Evolutionary conservation across 192 early-diverging fungal species (phyloP), one percentile per base, ranked within the genome.

Genomic region (Coemansia sp.): DNA sequence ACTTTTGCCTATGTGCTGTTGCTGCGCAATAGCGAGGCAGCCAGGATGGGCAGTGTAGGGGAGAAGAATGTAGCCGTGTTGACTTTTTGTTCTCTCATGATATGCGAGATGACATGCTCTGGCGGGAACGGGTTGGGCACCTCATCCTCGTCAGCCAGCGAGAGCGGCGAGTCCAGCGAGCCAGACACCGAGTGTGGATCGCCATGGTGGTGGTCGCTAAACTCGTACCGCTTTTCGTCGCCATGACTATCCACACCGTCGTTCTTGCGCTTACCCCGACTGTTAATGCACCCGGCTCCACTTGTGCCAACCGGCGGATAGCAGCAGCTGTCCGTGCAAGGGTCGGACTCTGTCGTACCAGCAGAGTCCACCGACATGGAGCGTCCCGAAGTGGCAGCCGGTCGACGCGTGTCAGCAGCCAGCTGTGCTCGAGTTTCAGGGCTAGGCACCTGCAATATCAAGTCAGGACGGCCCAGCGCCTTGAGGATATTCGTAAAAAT

Each of bases 401-500:
- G 70, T 39, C 40, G 52, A 29, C 70, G 70, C 9, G 68, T 75
- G 36, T 84, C 70, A 9, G 70, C 76, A 3, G 68, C 58, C 44
- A 79, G 71, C 68, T 73, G 63, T 0, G 73, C 73, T 5, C 76
- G 68, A 6, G 73, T 76, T 7, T 84, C 70, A 7, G 81, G 81
- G 34, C 76, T 84, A 44, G 81, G 81, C 15, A 68, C 20, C 7
- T 73, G 76, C 13, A 84, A 65, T 10, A 76, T 63, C 13, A 84
- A 71, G 40, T 79, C 81, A 0, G 81, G 81, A 18, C 76, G 81
- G 8, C 81, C 81, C 24, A 84, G 76, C 29, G 81, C 81, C 71
- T 84, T 84, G 47, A 84, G 71, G n/a, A 84, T 84, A 57, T 84
- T 84, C 52, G 81, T 84, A 50, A 84, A 84, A 31, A 79, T 84